Evolutionary conservation across 345 rosid genomes (phyloP), one percentile per base, ranked within the genome.

Genomic region (Aurinia saxatilis): DNA sequence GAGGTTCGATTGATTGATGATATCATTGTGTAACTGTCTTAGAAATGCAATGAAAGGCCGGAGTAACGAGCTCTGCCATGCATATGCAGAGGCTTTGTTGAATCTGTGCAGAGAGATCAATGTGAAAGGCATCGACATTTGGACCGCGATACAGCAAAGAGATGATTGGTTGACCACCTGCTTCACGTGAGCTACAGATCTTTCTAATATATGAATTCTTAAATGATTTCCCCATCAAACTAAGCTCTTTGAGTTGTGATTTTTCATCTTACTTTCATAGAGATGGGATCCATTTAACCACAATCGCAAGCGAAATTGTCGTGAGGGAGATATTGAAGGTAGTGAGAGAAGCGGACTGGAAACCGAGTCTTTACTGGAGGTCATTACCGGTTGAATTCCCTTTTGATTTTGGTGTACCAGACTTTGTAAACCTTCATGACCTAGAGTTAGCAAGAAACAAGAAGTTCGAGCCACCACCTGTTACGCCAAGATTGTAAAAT

Each of bases 241-340:
- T 47, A 17, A 66, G 14, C 31, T 37, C 9, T 7, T 51, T 27
- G 19, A 2, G 3, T 50, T 65, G 27, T 19, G 5, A 27, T 27
- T 27, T n/a, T 27, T 27, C 31, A 27, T 27, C 42, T 34, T 13
- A 36, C 40, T 45, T 34, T 11, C n/a, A 37, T 60, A 88, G 96
- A 27, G 96, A 86, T 47, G 98, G 98, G 23, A 55, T 86, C 58
- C 96, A 88, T 77, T 71, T 91, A 5, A 40, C 98, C 3, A 54
- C 79, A 0, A 82, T 78, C 56, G 96, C 86, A 14, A 86, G 87
- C 68, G 73, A 80, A 70, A 40, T 91, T n/a, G 86, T 82, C 0
- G 80, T 68, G 19, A 76, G 66, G 67, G 95, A 84, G 80, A 76
- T 91, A 13, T 8, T 82, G 53, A 80, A 73, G 50, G 84, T 62